Evolutionary conservation across 148 eudicot genomes (phyloP).

Genomic region (Beta vulgaris): DNA sequence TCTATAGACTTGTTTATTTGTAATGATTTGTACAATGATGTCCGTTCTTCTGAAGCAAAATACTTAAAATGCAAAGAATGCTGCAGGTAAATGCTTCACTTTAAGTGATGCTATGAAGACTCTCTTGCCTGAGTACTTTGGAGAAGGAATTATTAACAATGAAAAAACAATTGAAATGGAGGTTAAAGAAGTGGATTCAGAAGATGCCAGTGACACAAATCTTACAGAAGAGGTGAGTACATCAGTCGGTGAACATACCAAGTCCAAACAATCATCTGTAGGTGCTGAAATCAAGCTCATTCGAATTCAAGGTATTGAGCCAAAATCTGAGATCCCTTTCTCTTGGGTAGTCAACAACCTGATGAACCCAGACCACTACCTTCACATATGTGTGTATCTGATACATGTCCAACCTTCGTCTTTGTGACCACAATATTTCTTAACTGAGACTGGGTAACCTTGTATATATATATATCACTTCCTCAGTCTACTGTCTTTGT

Average conservation of each 20-base stretch:
- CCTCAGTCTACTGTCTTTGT: background rate
- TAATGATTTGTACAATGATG: background rate
- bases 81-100: constrained; percentile 68
- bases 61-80: constrained; percentile 1
- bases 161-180: constrained; percentile 28
- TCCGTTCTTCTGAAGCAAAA: background rate
- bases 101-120: constrained; percentile 69
- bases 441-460: background rate
- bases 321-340: constrained; percentile 66
- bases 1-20: background rate
- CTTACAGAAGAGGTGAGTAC: constrained; percentile 33
- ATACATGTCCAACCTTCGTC: constrained; percentile 18
- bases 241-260: constrained; percentile 21
- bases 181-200: constrained; percentile 32
- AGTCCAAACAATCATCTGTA: constrained; percentile 20
- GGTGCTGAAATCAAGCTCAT: constrained; percentile 54
- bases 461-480: constrained; percentile 5
- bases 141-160: constrained; percentile 21
- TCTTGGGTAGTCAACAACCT: constrained; percentile 91
- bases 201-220: constrained; percentile 33
- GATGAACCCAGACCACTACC: constrained; percentile 84
- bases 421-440: background rate
- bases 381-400: constrained; percentile 77
- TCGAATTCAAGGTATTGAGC: constrained; percentile 89
- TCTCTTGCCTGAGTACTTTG: constrained; percentile 67